Conservation (phyloP, 139 green algal genomes). For the Pleodorina starrii region DNA sequence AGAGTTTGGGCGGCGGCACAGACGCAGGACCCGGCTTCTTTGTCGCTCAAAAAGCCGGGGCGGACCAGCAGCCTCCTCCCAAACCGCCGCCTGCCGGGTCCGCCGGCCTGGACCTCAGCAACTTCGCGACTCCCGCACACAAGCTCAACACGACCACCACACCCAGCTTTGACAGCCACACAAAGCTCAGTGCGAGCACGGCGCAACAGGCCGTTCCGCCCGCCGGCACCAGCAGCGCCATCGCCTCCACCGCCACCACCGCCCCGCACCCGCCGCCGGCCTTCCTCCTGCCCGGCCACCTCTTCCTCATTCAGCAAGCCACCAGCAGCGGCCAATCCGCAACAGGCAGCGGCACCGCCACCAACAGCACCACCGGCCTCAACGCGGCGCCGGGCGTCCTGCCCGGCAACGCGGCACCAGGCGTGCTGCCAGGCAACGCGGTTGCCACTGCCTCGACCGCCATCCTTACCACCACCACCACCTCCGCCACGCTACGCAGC, state of each 20-base stretch:
- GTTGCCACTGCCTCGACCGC: too few relatives aligned
- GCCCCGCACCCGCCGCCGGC: background rate
- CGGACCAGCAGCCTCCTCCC: background rate
- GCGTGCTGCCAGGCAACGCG: too few relatives aligned
- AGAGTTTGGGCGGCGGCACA: background rate
- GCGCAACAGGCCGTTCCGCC: background rate
- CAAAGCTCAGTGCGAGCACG: background rate
- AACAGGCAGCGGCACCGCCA: background rate
- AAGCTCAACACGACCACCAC: background rate
- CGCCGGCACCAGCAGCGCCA: background rate
- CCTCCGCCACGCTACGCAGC: too few relatives aligned
- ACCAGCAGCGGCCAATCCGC: slow-evolving; percentile 38
- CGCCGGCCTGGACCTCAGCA: background rate
- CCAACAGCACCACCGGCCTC: background rate
- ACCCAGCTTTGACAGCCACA: background rate
- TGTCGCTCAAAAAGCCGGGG: background rate
- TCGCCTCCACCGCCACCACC: background rate
- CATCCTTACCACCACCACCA: too few relatives aligned
- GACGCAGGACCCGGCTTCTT: background rate
- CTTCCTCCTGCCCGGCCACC: background rate
- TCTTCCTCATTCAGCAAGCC: slow-evolving; percentile 9
- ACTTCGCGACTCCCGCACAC: too few relatives aligned
- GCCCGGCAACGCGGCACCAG: too few relatives aligned
- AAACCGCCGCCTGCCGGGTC: too few relatives aligned
- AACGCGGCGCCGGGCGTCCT: too few relatives aligned